Conservation (phyloP, 2,329 filamentous ascomycete species). For the Chaetoscypha palmicola region DNA sequence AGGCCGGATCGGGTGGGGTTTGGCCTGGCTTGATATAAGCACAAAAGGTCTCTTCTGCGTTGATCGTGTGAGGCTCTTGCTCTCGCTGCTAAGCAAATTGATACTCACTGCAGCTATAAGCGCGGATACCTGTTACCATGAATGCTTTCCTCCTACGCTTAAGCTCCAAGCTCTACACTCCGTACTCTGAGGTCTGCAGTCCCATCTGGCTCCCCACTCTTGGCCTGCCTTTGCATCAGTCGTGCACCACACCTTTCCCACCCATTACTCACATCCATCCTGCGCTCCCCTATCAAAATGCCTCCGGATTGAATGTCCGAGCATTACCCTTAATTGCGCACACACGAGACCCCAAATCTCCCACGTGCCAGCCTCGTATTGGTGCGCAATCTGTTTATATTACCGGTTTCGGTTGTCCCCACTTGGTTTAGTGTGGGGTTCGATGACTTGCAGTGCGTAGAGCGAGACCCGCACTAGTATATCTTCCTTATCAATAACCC, state of each 20-base stretch:
- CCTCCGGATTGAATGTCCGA: not conserved
- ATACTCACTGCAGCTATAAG: slow-evolving; percentile 8
- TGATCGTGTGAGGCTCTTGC: slow-evolving; percentile 1
- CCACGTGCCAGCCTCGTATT: slow-evolving; percentile 7
- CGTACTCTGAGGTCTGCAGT: too few species aligned
- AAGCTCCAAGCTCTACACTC: not conserved
- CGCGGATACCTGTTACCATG: slow-evolving; percentile 2
- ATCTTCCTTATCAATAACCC: not conserved
- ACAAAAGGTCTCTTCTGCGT: too few species aligned
- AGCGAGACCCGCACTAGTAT: not conserved
- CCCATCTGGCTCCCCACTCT: slow-evolving; percentile 3
- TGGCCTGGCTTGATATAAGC: too few species aligned
- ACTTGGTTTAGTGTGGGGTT: not conserved
- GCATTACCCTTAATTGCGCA: too few species aligned
- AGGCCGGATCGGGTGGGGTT: slow-evolving; percentile 2
- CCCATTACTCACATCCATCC: not conserved
- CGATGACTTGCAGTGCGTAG: slow-evolving; percentile 9
- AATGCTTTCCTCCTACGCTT: not conserved
- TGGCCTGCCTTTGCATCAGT: not conserved
- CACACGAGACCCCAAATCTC: slow-evolving; percentile 4
- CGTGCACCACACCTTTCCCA: not conserved
- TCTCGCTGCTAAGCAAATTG: slow-evolving; percentile 4
- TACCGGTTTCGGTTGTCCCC: not conserved
- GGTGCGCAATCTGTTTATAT: slow-evolving; percentile 2
- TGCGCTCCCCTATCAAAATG: not conserved